These are phyloP conservation scores for Fusarium irregulare DNA, from an alignment of 2,329 filamentous ascomycete genomes.

Conservation along the genomic window DNA sequence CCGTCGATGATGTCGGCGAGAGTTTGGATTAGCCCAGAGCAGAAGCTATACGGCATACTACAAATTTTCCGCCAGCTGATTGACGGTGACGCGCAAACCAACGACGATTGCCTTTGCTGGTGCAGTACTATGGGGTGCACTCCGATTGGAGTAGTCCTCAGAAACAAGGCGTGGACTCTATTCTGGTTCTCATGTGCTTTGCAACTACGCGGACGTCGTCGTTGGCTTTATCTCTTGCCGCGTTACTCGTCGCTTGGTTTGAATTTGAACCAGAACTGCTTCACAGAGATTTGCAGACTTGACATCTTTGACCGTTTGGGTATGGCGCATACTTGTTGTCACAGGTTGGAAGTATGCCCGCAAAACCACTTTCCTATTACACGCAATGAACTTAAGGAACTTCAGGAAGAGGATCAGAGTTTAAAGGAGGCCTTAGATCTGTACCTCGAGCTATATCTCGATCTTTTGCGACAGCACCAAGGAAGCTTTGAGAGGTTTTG, in stretches of 20 bases:
- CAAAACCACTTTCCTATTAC: rapidly evolving
- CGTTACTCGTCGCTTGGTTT: neutral
- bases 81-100: no score
- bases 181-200: no score
- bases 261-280: rapidly evolving
- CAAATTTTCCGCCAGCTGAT: no score
- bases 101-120: neutral
- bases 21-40: no score
- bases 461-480: neutral
- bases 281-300: neutral
- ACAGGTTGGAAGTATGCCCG: rapidly evolving
- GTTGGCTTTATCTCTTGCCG: neutral
- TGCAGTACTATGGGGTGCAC: neutral
- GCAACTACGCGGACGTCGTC: rapidly evolving
- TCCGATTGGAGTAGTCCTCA: neutral
- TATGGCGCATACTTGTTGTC: neutral
- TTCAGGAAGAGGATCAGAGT: no score
- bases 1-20: rapidly evolving
- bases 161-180: no score
- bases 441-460: rapidly evolving
- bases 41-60: no score
- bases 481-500: neutral
- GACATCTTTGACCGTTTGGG: neutral
- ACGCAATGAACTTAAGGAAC: no score
- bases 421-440: no score